Percentiles rank a stretch among this genome's conserved stretches.
phyloP scores from a whole-genome alignment of 1,139 yeast genomes.

The Sporopachydermia cereana region DNA sequence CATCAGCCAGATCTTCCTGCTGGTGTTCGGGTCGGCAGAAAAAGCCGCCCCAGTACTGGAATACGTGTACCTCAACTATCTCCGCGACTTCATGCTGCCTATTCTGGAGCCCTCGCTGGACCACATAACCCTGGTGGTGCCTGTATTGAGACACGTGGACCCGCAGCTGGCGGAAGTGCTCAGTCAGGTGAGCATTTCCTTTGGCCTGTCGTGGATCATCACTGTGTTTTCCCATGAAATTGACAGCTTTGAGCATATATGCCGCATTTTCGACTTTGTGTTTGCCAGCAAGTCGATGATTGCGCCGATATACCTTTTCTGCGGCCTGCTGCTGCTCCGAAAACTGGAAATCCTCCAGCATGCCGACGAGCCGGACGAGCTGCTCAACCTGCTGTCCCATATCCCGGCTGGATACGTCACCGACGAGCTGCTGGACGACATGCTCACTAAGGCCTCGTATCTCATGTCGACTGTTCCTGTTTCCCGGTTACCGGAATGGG shows the following conservation, averaged over 20 bases:
- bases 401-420: conserved; percentile 15
- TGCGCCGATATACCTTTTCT: conserved; percentile 42
- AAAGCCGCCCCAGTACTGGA: conserved; percentile 41
- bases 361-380: conserved; percentile 18
- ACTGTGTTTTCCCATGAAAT: conserved; percentile 76
- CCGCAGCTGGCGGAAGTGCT: conserved; percentile 37
- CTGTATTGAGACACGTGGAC: conserved; percentile 42
- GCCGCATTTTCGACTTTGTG: conserved; percentile 52
- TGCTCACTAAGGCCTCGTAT: conserved; percentile 14
- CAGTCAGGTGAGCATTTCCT: conserved; percentile 39
- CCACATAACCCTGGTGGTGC: conserved; percentile 56
- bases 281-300: conserved; percentile 37
- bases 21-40: conserved; percentile 34
- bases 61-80: conserved; percentile 43
- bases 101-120: conserved; percentile 53
- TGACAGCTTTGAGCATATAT: conserved; percentile 34
- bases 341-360: conserved; percentile 30
- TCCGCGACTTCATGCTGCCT: conserved; percentile 80
- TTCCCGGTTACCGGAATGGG: conserved; percentile 14
- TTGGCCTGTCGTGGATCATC: conserved; percentile 62
- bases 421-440: conserved; percentile 12
- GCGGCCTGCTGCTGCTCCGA: conserved; percentile 34
- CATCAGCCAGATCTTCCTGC: conserved; percentile 55
- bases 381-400: conserved; percentile 20
- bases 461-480: conserved; percentile 16